These are phyloP conservation scores for Narthecium ossifragum DNA, from an alignment of 106 monocot species.

Conservation along the genomic window DNA sequence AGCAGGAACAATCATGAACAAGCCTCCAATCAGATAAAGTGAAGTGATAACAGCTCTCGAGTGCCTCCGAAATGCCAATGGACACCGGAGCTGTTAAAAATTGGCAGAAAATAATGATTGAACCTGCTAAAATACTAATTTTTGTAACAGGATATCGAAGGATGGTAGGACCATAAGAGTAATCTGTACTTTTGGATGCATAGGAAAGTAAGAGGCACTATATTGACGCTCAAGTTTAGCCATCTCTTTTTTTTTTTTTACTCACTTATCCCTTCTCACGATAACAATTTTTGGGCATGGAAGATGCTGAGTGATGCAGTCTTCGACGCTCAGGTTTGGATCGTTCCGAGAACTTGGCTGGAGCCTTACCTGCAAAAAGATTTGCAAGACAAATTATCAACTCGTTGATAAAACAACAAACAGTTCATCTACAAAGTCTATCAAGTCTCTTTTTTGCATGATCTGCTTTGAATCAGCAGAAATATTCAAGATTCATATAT, in stretches of 20 bases:
- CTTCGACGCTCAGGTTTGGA: constrained; percentile 1
- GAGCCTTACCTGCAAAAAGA: constrained; percentile 34
- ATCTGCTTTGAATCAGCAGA: too few relatives aligned
- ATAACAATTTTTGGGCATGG: constrained; percentile 33
- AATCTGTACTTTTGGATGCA: too few relatives aligned
- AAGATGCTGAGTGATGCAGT: constrained; percentile 14
- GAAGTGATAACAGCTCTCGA: constrained; percentile 23
- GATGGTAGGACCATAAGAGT: too few relatives aligned
- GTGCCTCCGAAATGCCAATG: constrained; percentile 12
- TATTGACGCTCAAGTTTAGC: background rate
- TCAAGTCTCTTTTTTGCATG: too few relatives aligned
- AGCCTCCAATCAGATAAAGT: constrained; percentile 28
- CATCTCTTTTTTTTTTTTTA: background rate
- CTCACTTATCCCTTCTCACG: constrained; percentile 26
- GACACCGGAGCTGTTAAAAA: constrained; percentile 44
- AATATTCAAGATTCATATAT: too few relatives aligned
- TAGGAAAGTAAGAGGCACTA: too few relatives aligned
- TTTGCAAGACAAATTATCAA: background rate
- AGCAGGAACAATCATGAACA: background rate
- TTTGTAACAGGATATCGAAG: constrained; percentile 4
- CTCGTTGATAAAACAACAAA: too few relatives aligned
- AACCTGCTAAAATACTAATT: background rate
- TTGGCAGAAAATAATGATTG: constrained; percentile 20
- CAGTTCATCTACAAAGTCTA: too few relatives aligned
- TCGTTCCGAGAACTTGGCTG: constrained; percentile 17